Evolutionary conservation across 768 basidiomycete species (phyloP), one percentile per base, ranked within the genome.

Genomic region (Basidioascus undulatus): DNA sequence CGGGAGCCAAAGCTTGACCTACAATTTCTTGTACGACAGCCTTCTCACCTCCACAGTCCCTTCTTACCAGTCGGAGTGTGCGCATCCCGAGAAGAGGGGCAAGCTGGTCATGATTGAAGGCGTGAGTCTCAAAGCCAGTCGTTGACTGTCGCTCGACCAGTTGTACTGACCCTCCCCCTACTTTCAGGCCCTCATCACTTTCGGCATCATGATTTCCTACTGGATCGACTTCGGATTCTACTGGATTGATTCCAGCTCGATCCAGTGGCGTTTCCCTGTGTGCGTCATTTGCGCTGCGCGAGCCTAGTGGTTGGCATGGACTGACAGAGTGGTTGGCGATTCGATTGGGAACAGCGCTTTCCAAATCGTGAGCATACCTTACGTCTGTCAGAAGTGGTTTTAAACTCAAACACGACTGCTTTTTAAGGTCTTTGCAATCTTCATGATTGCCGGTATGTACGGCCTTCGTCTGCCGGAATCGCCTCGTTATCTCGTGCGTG

Each of bases 181-280:
- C 19, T 21, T 16, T 1, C 19, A 16, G 9, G 19, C 34, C 51
- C 55, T 71, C 15, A 72, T 73, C 47, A 69, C 69, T 0, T 69
- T 69, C 51, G 72, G 72, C 35, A 65, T 74, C 51, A 70, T 68
- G 65, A 55, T 72, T 39, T 66, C 69, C 61, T 74, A 55, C 67
- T 73, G 73, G 72, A 59, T 73, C 46, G 71, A 72, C 49, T 71
- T 74, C 40, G 71, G 68, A 18, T 55, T 71, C 67, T 70, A 54
- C 54, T 73, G 64, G 66, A 61, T 35, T 61, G 6, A 58, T 5
- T 21, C 18, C 3, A 26, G 10, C 27, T 19, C 27, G 2, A 19
- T 26, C 18, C 27, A 26, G 37, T 26, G 37, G 3, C 37, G 24
- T 13, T 26, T n/a, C n/a, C n/a, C n/a, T n/a, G n/a, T n/a, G n/a